Evolutionary conservation across 2,329 filamentous ascomycete species (phyloP).

Genomic region (Apiospora koreana): DNA sequence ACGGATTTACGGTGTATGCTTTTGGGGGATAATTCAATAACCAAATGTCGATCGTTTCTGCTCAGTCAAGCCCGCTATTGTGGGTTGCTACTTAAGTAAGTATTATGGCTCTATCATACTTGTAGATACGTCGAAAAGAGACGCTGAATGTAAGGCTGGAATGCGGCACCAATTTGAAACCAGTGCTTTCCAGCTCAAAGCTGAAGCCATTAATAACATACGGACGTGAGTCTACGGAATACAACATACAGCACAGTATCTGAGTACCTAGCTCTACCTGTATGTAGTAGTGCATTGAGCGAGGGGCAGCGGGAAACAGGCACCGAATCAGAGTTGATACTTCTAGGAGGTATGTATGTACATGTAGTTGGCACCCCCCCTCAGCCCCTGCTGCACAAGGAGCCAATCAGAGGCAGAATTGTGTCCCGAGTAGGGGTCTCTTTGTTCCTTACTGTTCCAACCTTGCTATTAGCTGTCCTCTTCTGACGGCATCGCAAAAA

Average conservation of each 20-base stretch:
- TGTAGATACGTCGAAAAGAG: not conserved
- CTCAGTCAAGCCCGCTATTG: not conserved
- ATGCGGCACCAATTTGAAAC: no score
- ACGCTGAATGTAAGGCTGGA: not conserved
- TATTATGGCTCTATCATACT: no score
- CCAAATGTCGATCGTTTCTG: not conserved
- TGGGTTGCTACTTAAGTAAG: not conserved
- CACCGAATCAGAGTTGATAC: not conserved
- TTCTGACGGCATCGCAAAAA: slow-evolving; percentile 6
- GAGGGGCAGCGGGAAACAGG: not conserved
- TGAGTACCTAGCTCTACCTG: no score
- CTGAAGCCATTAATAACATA: no score
- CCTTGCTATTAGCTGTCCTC: not conserved
- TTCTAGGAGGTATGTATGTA: no score
- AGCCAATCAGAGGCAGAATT: not conserved
- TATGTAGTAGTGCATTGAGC: no score
- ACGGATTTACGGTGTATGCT: not conserved
- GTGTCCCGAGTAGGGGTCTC: slow-evolving; percentile 8
- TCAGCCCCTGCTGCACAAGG: not conserved
- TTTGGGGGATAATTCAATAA: not conserved
- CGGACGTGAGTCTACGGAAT: no score
- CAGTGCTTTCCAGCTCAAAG: no score
- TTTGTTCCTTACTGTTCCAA: not conserved
- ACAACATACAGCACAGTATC: no score
- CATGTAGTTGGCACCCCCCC: not conserved